Conservation (phyloP, 108 stramenopile species). For the Nitzschia sp. region DNA sequence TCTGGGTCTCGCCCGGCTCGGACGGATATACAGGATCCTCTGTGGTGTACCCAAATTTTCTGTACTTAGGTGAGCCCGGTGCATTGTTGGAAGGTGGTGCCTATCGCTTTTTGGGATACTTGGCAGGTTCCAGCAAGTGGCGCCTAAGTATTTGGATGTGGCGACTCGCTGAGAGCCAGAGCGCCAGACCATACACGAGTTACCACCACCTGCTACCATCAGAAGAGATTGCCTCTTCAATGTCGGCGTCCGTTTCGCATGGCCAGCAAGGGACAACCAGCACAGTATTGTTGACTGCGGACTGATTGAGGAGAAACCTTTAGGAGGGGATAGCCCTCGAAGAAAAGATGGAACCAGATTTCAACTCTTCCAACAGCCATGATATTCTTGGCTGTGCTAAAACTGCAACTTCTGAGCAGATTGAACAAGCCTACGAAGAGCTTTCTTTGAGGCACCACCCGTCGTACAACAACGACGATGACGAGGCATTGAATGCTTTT, state of each 20-base stretch:
- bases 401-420: background rate
- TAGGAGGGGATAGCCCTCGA: background rate
- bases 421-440: slow-evolving; percentile 6
- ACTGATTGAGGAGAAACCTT: no score
- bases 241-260: background rate
- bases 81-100: background rate
- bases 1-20: background rate
- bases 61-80: background rate
- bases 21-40: background rate
- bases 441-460: slow-evolving; percentile 15
- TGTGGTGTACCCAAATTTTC: background rate
- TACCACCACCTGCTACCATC: background rate
- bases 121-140: background rate
- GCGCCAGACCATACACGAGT: background rate
- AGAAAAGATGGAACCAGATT: slow-evolving; percentile 4
- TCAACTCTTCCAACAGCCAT: background rate
- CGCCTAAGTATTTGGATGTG: background rate
- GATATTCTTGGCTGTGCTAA: slow-evolving; percentile 10
- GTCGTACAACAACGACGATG: background rate
- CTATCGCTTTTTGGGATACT: background rate
- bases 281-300: no score
- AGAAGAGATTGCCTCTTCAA: background rate
- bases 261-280: background rate
- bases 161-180: background rate
- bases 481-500: slow-evolving; percentile 2